Evolutionary conservation across 306 rosid genomes (phyloP), one percentile per base, ranked within the genome.

Genomic region (Quercus bicolor): DNA sequence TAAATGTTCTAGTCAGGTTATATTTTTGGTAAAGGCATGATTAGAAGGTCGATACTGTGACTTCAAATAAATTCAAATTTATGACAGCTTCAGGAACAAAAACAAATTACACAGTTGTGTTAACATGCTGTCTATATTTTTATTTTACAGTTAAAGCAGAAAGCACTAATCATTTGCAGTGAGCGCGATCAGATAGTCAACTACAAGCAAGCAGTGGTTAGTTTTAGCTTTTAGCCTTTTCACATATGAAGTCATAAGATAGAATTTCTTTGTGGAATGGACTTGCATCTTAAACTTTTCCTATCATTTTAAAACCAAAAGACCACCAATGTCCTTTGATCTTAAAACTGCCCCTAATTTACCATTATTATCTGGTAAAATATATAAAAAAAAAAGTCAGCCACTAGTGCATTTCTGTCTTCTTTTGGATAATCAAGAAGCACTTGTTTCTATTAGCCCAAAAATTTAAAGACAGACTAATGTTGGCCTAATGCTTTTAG

Each of bases 121-220:
- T 52, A 59, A 66, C 24, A 6, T 23, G 6, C 19, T 68, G 20
- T 18, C 24, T 26, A 31, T 66, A 37, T 61, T 52, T 78, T n/a
- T 11, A 18, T 33, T 40, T 68, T 56, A 51, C 79, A 88, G 92
- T 90, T 88, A 75, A 82, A 80, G 77, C 90, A 88, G 79, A 82
- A 79, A 80, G 73, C 77, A 57, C 92, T 88, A 23, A 5, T 88
- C 70, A 84, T 88, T 70, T 83, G 84, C 11, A 73, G 92, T 45
- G 90, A 88, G 83, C 65, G 74, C 0, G 92, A 88, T 77, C 80
- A 48, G 16, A 86, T 88, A 51, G 65, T 88, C 77, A 29, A 78
- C 85, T 84, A 84, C 78, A 82, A 88, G 76, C 81, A 86, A 84
- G 73, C 68, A 73, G 68, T 88, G 88, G 92, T 88, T 18, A 84